These are phyloP conservation scores for Scutellaria galericulata DNA, from an alignment of 257 asterid species.

Conservation along the genomic window DNA sequence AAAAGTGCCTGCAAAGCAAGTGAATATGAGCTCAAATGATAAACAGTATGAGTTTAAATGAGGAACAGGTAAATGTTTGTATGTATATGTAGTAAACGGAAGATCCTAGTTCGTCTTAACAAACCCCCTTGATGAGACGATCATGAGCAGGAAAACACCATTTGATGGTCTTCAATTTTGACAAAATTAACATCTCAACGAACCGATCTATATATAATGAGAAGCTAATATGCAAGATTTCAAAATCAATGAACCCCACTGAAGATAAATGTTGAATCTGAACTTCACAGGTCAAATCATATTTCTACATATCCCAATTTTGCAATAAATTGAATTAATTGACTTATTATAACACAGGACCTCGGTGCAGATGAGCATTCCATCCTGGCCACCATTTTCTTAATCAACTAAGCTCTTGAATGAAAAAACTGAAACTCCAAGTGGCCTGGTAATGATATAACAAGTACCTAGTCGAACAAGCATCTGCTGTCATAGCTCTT, in stretches of 20 bases:
- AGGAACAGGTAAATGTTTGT: background rate
- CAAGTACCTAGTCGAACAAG: background rate
- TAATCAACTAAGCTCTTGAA: background rate
- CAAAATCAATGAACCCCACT: background rate
- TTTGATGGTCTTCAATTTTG: background rate
- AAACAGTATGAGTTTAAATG: background rate
- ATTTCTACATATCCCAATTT: background rate
- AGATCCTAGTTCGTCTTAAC: background rate
- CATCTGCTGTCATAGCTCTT: background rate
- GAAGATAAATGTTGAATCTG: background rate
- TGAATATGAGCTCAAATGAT: background rate
- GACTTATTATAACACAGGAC: background rate
- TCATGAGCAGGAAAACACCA: background rate
- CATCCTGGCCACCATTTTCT: background rate
- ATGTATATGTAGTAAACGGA: background rate
- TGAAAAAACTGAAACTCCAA: background rate
- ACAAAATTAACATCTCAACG: too few species aligned
- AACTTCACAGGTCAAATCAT: background rate
- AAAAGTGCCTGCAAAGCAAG: conserved; percentile 33
- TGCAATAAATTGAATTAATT: background rate
- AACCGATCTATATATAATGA: too few species aligned
- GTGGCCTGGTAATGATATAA: background rate
- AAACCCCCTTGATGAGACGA: too few species aligned
- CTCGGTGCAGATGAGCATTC: background rate
- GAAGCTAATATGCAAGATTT: background rate